Evolutionary conservation across 2,329 filamentous ascomycete species (phyloP).

Genomic region (Ceratocystis alfenasii): DNA sequence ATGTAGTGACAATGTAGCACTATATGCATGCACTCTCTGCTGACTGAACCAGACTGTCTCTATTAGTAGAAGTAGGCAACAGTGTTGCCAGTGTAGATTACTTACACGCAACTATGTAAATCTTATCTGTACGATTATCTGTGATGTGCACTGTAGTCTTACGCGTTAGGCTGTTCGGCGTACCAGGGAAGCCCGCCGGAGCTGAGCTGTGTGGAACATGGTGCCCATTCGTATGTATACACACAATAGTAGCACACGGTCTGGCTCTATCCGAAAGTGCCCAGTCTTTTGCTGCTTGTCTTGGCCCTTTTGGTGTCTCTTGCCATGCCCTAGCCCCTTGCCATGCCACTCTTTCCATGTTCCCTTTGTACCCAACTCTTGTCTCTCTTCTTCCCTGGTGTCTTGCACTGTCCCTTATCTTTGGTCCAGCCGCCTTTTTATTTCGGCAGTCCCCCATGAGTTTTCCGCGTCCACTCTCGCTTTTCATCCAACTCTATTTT

Average conservation of each 20-base stretch:
- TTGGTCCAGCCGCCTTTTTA: neutral
- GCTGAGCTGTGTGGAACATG: conserved; percentile 2
- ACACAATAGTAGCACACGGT: neutral
- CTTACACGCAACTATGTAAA: neutral
- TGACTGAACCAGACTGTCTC: neutral
- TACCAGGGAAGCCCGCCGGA: neutral
- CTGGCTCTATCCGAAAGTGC: neutral
- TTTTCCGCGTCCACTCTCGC: neutral
- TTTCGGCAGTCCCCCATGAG: neutral
- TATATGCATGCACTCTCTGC: neutral
- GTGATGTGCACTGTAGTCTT: neutral
- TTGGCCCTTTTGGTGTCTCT: neutral
- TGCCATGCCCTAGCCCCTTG: neutral
- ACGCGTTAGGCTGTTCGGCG: neutral
- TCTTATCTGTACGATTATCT: neutral
- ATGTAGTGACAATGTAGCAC: neutral
- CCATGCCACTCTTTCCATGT: neutral
- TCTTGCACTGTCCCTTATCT: too few relatives aligned
- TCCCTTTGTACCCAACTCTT: neutral
- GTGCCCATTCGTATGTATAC: neutral
- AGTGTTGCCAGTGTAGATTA: too few relatives aligned
- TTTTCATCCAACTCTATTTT: neutral
- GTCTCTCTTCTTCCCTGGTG: neutral
- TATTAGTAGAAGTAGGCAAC: neutral
- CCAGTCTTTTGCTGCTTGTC: neutral